Evolutionary conservation across 306 rosid species (phyloP), one percentile per base, ranked within the genome.

Genomic region (Dryas octopetala): DNA sequence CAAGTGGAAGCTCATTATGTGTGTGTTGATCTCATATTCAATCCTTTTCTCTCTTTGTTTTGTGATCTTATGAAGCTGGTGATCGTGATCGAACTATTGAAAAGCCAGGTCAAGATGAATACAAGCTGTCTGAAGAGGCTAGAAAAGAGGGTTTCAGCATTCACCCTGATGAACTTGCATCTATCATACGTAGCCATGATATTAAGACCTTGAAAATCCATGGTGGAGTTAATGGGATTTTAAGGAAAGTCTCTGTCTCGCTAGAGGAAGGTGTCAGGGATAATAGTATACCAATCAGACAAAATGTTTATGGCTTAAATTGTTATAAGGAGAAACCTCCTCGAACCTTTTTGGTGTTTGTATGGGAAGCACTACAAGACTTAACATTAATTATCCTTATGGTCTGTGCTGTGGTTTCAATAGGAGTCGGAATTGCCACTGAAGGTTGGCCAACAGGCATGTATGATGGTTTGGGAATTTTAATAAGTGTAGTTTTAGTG

Each of bases 351-450:
- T 83, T 82, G 78, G 79, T 76, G 89, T 95, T 92, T 69, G 83
- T 92, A 46, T 92, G 97, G 99, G 99, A 95, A 16, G 97, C 99
- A 73, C 67, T 90, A 47, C 99, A 90, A 43, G 99, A 95, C 84
- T 77, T 95, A 63, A 95, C 99, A 15, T 83, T 95, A 50, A 89
- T 87, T 14, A 90, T 92, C 80, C 97, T 92, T 63, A 86, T 92
- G 89, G 89, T 88, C 43, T 95, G 97, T 80, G 97, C 97, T 38
- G 52, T 87, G 77, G 90, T 89, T 62, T 92, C 99, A 73, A 74
- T 95, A 67, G 97, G 88, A 49, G 82, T 95, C 40, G 99, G 99
- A 60, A 57, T 92, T 68, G 83, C 93, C 78, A 95, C 99, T 23
- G 97, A 95, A 85, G 99, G 99, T 59, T 91, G 90, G 93, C 99